A percentile compares a stretch with the other conserved stretches of the same genome.
Evolutionary conservation across 148 eudicot species (phyloP).

Genomic region (Rhododendron ovatum): DNA sequence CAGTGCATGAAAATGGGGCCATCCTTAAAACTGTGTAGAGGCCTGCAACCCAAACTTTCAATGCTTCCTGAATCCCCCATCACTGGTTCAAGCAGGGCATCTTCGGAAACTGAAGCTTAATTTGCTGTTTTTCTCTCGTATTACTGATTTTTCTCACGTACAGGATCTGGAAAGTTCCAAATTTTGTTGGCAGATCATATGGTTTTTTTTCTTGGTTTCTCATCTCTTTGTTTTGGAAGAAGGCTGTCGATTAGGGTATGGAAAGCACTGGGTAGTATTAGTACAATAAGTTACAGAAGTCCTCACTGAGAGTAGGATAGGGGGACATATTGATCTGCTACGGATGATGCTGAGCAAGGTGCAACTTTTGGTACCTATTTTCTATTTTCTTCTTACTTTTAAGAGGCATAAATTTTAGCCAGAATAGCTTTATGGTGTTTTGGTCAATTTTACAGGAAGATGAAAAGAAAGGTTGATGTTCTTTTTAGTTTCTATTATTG

Average conservation of each 20-base stretch:
- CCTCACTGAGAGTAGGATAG: constrained; percentile 27
- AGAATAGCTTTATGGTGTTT: constrained; percentile 12
- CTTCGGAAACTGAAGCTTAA: constrained; percentile 35
- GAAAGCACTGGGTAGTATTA: constrained; percentile 16
- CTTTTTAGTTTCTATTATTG: constrained; percentile 9
- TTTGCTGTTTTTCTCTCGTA: constrained; percentile 2
- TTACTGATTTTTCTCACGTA: constrained; percentile 9
- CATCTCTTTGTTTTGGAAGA: constrained; percentile 5
- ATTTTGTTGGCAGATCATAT: constrained; percentile 16
- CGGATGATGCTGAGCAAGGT: constrained; percentile 18
- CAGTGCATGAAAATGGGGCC: constrained; percentile 52
- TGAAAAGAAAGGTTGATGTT: constrained; percentile 15
- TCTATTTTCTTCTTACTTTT: constrained; percentile 9
- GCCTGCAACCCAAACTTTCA: constrained; percentile 31
- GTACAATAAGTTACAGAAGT: constrained; percentile 31
- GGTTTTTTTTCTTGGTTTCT: constrained; percentile 10
- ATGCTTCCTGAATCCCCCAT: constrained; percentile 26
- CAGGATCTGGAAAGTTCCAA: constrained; percentile 17
- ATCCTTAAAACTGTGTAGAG: constrained; percentile 35
- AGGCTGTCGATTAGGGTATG: constrained; percentile 14
- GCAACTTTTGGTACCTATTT: constrained; percentile 18
- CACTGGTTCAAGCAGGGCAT: constrained; percentile 34
- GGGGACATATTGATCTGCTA: constrained; percentile 22
- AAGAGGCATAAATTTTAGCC: constrained; percentile 11
- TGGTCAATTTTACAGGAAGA: constrained; percentile 23